Percentiles rank a stretch among this genome's conserved stretches.
phyloP scores from a whole-genome alignment of 257 asterid species.

The Solanum corneliomulleri region DNA sequence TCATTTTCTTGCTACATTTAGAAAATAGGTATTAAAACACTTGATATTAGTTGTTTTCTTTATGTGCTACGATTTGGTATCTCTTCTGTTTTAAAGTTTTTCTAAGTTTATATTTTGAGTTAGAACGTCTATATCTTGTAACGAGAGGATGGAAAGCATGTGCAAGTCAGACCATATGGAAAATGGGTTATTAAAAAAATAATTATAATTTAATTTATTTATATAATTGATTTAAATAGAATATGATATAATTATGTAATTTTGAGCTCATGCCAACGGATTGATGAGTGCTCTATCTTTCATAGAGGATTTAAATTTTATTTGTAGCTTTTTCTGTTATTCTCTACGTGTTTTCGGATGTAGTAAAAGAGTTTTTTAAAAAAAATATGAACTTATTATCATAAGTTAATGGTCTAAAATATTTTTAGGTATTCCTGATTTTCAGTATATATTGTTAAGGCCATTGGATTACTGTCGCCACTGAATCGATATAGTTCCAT shows the following conservation, averaged over 20 bases:
- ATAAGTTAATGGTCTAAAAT: too few species aligned
- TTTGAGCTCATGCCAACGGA: too few species aligned
- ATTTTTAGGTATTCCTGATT: too few species aligned
- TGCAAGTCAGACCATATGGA: neutral
- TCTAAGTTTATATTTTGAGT: neutral
- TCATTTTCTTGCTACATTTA: neutral
- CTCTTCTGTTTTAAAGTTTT: neutral
- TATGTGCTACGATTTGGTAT: neutral
- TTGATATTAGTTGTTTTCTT: neutral
- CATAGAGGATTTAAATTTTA: neutral
- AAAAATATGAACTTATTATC: too few species aligned
- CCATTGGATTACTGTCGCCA: too few species aligned
- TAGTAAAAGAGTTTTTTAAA: too few species aligned
- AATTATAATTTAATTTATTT: too few species aligned
- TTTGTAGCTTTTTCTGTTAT: neutral
- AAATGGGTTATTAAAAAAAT: neutral
- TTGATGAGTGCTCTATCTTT: neutral
- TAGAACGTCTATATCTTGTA: neutral
- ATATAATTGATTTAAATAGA: neutral
- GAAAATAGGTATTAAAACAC: neutral
- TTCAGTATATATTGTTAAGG: too few species aligned
- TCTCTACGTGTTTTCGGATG: too few species aligned
- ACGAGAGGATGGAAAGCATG: neutral
- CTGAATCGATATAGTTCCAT: too few species aligned
- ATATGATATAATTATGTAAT: neutral